Evolutionary conservation across 2,329 filamentous ascomycete genomes (phyloP).

Genomic region (Fusarium sp.): DNA sequence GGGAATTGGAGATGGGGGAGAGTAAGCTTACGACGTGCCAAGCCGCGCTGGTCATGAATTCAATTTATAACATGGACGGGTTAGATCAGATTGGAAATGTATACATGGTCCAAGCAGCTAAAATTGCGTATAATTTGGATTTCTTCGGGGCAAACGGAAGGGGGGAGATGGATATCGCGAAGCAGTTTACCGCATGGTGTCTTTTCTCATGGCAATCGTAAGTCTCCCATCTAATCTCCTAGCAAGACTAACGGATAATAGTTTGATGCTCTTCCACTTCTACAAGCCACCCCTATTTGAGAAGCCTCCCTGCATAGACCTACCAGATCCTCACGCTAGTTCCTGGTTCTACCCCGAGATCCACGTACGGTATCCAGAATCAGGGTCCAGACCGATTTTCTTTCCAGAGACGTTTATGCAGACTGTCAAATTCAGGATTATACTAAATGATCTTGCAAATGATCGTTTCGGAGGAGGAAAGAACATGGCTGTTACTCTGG

Average conservation of each 20-base stretch:
- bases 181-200: background rate
- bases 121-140: background rate
- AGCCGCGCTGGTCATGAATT: background rate
- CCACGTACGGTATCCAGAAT: background rate
- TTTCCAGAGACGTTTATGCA: background rate
- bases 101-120: accelerated
- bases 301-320: background rate
- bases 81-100: background rate
- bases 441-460: background rate
- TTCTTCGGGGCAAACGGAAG: background rate
- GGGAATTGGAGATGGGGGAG: background rate
- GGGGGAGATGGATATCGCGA: background rate
- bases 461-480: background rate
- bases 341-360: background rate
- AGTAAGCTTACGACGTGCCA: background rate
- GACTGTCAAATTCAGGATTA: background rate
- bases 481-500: accelerated
- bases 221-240: background rate
- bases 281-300: background rate
- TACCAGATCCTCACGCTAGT: background rate
- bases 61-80: background rate
- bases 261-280: background rate
- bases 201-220: background rate
- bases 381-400: background rate
- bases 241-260: background rate